A percentile compares a stretch with the other conserved stretches of the same genome.
These are phyloP conservation scores for Starmerella cellae DNA, from an alignment of 805 yeast genomes.

Conservation along the genomic window DNA sequence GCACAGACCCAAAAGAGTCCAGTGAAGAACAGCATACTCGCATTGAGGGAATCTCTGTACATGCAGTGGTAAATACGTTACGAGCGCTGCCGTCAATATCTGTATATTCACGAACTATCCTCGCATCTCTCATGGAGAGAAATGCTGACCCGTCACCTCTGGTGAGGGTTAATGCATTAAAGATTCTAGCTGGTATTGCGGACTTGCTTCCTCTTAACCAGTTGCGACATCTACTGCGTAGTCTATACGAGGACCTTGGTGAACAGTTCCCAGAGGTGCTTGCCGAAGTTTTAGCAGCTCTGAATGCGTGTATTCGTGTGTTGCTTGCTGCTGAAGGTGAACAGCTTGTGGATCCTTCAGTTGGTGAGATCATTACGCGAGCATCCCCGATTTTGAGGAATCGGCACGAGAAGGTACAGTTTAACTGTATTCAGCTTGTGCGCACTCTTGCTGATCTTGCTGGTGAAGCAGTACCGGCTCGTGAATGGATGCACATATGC, in stretches of 20 bases:
- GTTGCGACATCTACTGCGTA: slow-evolving; percentile 49
- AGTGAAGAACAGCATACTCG: neutral
- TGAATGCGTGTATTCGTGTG: slow-evolving; percentile 36
- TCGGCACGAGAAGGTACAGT: slow-evolving; percentile 82
- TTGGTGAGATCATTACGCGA: slow-evolving; percentile 70
- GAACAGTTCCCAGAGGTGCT: slow-evolving; percentile 90
- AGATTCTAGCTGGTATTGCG: slow-evolving; percentile 52
- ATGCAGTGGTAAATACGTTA: slow-evolving; percentile 1
- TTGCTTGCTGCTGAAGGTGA: neutral
- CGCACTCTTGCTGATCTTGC: slow-evolving; percentile 57
- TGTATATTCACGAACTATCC: neutral
- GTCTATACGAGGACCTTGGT: slow-evolving; percentile 79
- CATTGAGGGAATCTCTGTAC: neutral
- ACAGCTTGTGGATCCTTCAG: slow-evolving; percentile 43
- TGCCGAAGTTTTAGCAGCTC: slow-evolving; percentile 68
- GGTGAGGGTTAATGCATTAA: slow-evolving; percentile 75
- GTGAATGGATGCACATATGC: slow-evolving; percentile 96
- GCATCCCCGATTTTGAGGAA: slow-evolving; percentile 84
- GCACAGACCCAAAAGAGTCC: neutral
- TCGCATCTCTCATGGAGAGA: neutral
- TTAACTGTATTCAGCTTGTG: slow-evolving; percentile 60
- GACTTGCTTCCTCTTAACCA: slow-evolving; percentile 36
- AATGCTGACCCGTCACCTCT: slow-evolving; percentile 37
- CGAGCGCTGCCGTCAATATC: neutral
- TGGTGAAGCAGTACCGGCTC: slow-evolving; percentile 70